Evolutionary conservation across 306 rosid genomes (phyloP).

Genomic region (Notholithocarpus densiflorus): DNA sequence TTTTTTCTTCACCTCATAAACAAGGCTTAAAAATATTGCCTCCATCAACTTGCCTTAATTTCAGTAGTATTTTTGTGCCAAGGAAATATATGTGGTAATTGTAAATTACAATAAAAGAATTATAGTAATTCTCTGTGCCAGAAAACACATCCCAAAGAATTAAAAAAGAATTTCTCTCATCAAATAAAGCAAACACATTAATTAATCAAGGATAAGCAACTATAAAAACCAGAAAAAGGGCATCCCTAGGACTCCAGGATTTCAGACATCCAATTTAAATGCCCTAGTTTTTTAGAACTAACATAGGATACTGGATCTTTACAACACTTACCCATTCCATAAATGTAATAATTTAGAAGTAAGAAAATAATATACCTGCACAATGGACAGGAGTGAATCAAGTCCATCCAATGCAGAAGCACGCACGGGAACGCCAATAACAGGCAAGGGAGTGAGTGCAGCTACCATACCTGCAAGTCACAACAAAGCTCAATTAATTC

Average conservation of each 20-base stretch:
- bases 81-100: neutral
- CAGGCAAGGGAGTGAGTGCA: constrained; percentile 73
- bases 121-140: neutral
- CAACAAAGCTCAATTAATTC: constrained; percentile 13
- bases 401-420: constrained; percentile 74
- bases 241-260: neutral
- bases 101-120: neutral
- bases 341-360: neutral
- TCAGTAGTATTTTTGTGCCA: neutral
- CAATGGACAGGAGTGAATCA: constrained; percentile 84
- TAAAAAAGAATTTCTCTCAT: neutral
- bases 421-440: constrained; percentile 90
- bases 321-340: neutral
- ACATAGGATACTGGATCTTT: neutral
- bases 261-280: neutral
- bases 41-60: neutral
- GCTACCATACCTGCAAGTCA: constrained; percentile 83
- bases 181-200: neutral
- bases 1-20: neutral
- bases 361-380: constrained; percentile 57
- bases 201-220: neutral
- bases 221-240: neutral
- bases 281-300: neutral
- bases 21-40: neutral
- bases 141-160: neutral